Percentiles rank a stretch among this genome's conserved stretches.
Conservation (phyloP, 805 yeast genomes). For the Sporopachydermia quercuum region DNA sequence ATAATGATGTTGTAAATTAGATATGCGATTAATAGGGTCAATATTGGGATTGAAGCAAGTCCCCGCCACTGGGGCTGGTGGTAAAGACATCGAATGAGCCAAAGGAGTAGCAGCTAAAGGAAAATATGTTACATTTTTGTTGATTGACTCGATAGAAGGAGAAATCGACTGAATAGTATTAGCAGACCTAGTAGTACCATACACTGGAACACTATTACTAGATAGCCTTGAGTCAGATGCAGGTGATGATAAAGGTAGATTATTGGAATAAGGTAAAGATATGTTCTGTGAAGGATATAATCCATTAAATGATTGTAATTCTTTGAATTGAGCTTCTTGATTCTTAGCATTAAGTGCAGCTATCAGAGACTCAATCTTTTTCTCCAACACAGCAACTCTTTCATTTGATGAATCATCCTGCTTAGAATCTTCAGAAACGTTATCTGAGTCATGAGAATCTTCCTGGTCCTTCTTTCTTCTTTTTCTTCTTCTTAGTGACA, state of each 20-base stretch:
- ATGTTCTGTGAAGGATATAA: too few relatives aligned
- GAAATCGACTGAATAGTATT: neutral
- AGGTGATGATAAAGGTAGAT: too few relatives aligned
- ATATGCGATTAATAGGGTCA: too few relatives aligned
- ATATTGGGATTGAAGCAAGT: too few relatives aligned
- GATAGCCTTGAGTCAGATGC: neutral
- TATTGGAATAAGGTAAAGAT: too few relatives aligned
- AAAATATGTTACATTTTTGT: too few relatives aligned
- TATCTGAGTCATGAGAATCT: slow-evolving; percentile 6
- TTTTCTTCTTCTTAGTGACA: slow-evolving; percentile 39
- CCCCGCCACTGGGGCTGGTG: neutral
- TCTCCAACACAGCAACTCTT: slow-evolving; percentile 19
- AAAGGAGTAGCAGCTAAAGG: neutral
- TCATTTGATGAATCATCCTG: slow-evolving; percentile 9
- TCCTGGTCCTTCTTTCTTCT: slow-evolving; percentile 18
- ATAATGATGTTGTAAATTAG: slow-evolving; percentile 3
- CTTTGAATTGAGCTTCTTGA: neutral
- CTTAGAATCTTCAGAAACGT: neutral
- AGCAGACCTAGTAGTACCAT: slow-evolving; percentile 2
- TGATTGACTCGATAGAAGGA: too few relatives aligned
- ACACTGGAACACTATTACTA: neutral
- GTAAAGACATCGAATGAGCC: neutral
- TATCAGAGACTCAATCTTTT: slow-evolving; percentile 15
- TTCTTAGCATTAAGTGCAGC: slow-evolving; percentile 8
- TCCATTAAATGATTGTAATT: too few relatives aligned